Conservation (phyloP, 192 early-diverging fungal species). For the Neocallimastix lanati region DNA sequence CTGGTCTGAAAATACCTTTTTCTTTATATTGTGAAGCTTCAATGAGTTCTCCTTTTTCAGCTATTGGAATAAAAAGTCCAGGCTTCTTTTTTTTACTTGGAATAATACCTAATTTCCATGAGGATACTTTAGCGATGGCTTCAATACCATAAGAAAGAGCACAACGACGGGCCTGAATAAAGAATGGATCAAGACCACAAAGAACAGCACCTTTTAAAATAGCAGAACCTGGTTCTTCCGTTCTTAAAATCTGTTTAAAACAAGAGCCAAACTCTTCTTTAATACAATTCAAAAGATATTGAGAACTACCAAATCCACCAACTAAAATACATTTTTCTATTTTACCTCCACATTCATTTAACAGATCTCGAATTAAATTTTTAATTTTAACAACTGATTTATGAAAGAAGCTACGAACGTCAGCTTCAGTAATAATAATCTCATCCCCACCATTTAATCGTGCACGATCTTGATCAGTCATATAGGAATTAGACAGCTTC, state of each 20-base stretch:
- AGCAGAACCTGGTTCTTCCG: neutral
- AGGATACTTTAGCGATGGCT: neutral
- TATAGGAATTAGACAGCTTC: neutral
- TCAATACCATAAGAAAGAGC: neutral
- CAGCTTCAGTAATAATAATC: neutral
- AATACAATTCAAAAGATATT: neutral
- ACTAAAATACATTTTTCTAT: neutral
- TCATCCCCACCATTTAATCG: neutral
- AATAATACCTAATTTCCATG: neutral
- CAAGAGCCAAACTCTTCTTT: neutral
- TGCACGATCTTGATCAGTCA: neutral
- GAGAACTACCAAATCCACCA: neutral
- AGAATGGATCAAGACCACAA: neutral
- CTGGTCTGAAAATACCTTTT: neutral
- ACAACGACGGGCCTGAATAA: neutral
- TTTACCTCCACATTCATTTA: neutral
- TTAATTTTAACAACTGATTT: neutral
- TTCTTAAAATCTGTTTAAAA: neutral
- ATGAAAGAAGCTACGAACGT: neutral
- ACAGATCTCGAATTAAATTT: neutral
- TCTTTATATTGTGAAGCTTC: neutral
- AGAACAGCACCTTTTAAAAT: constrained; percentile 3
- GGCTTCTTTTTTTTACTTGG: neutral
- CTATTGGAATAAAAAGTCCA: neutral
- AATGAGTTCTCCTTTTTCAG: neutral